Evolutionary conservation across 2,329 filamentous ascomycete species (phyloP), one percentile per base, ranked within the genome.

Genomic region (Tolypocladium pustulatum): DNA sequence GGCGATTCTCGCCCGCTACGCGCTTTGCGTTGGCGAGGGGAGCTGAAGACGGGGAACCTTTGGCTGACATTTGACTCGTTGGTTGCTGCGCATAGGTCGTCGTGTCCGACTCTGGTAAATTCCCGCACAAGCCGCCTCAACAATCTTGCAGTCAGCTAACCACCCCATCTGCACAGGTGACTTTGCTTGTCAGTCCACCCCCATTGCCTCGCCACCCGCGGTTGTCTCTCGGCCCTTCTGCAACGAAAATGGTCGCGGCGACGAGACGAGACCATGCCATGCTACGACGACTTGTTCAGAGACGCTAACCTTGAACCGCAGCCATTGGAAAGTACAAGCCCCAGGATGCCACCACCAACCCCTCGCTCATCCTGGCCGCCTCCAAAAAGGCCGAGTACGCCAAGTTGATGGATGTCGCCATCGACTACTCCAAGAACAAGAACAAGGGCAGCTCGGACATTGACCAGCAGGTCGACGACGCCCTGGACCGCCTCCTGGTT

Each of bases 321-420:
- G 92, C 92, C 77, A 99, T 99, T 76, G 92, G 83, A 82, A 97
- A 97, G 83, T 99, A 99, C 87, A 96, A 96, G 87, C 94, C 94
- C 65, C 92, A 99, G 84, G 94, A 99, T 90, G 94, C 94, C 73
- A 99, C 94, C 76, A 99, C 94, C 81, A 99, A 99, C 87, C 94
- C 94, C 61, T 97, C 94, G 64, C 84, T 99, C 75, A 97, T 99
- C 78, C 89, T 99, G 74, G 93, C 92, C 67, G 94, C 94, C 65
- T 92, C 94, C 74, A 97, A 99, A 85, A 97, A 97, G 86, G 73
- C 90, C 74, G 92, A 97, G 78, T 97, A 97, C 77, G 91, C 90
- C 71, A 87, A 88, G 76, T 81, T 97, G 73, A 95, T 97, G 69
- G 92, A 97, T 72, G 78, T 81, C 59, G 91, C 93, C 68, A 82